phyloP scores from a whole-genome alignment of 164 flowering plant species.

The Taxillus chinensis region DNA sequence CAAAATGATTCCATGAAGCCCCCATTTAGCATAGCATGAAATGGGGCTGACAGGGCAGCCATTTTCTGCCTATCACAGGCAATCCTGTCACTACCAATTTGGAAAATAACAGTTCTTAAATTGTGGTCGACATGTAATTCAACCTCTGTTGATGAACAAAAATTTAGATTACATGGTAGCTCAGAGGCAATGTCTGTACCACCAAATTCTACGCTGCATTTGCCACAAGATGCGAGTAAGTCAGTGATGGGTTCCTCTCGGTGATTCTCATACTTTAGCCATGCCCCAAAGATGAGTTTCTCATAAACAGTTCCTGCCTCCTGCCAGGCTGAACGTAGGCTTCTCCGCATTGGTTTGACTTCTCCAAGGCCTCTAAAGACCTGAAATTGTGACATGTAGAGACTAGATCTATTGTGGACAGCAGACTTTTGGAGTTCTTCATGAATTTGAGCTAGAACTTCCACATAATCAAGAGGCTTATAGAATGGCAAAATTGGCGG shows the following conservation, averaged over 20 bases:
- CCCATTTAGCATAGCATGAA: slow-evolving; percentile 91
- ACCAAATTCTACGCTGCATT: slow-evolving; percentile 61
- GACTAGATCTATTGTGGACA: slow-evolving; percentile 52
- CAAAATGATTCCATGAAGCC: slow-evolving; percentile 62
- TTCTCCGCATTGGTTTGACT: slow-evolving; percentile 67
- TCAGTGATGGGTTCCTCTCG: slow-evolving; percentile 75
- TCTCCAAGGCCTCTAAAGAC: slow-evolving; percentile 93
- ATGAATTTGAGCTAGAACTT: slow-evolving; percentile 90
- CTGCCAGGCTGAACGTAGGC: slow-evolving; percentile 78
- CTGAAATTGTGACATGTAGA: slow-evolving; percentile 74
- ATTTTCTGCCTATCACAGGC: slow-evolving; percentile 70
- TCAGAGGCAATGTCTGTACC: slow-evolving; percentile 52
- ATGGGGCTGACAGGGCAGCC: slow-evolving; percentile 71
- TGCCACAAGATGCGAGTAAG: slow-evolving; percentile 70
- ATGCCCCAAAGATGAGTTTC: slow-evolving; percentile 79
- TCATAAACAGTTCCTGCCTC: slow-evolving; percentile 64
- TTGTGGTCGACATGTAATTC: slow-evolving; percentile 14
- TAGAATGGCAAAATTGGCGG: slow-evolving; percentile 68
- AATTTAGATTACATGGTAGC: slow-evolving; percentile 22
- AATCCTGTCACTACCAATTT: slow-evolving; percentile 57
- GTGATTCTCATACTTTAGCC: slow-evolving; percentile 89
- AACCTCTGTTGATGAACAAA: slow-evolving; percentile 10
- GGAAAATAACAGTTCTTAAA: slow-evolving; percentile 37
- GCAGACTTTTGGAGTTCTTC: slow-evolving; percentile 85
- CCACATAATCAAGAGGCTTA: slow-evolving; percentile 88